A percentile compares a stretch with the other conserved stretches of the same genome.
These are phyloP conservation scores for Kalanchoe fedtschenkoi DNA, from an alignment of 164 flowering plant species.

Conservation along the genomic window DNA sequence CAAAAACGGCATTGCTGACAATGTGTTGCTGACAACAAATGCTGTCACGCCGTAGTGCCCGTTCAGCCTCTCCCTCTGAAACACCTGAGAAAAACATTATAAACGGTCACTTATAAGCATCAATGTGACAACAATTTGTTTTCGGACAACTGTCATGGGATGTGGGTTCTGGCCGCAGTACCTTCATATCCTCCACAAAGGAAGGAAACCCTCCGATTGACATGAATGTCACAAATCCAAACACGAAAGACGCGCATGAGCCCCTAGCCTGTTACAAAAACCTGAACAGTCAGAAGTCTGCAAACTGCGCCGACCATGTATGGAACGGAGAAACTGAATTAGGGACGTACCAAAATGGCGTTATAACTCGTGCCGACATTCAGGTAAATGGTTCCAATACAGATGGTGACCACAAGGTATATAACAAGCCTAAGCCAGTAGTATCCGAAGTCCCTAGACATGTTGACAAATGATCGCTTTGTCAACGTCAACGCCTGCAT, in stretches of 20 bases:
- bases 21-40: conserved; percentile 81
- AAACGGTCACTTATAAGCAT: background rate
- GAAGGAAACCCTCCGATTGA: conserved; percentile 95
- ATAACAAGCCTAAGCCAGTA: conserved; percentile 89
- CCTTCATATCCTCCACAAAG: conserved; percentile 95
- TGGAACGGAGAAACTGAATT: background rate
- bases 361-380: conserved; percentile 65
- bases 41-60: conserved; percentile 85
- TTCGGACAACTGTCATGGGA: background rate
- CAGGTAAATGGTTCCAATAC: conserved; percentile 83
- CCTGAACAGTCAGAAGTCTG: too few species aligned
- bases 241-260: conserved; percentile 78
- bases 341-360: conserved; percentile 59
- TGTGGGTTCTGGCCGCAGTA: conserved; percentile 5
- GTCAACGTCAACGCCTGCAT: conserved; percentile 77
- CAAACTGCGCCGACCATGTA: background rate
- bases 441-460: conserved; percentile 95
- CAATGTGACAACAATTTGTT: too few species aligned
- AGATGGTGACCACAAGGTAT: conserved; percentile 66
- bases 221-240: conserved; percentile 94
- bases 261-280: conserved; percentile 68
- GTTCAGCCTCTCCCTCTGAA: conserved; percentile 84
- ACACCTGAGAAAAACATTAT: conserved; percentile 40
- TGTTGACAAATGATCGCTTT: conserved; percentile 78
- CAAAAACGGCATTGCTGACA: conserved; percentile 88